phyloP scores from a whole-genome alignment of 352 stramenopile species.

The Globisporangium emineosum region DNA sequence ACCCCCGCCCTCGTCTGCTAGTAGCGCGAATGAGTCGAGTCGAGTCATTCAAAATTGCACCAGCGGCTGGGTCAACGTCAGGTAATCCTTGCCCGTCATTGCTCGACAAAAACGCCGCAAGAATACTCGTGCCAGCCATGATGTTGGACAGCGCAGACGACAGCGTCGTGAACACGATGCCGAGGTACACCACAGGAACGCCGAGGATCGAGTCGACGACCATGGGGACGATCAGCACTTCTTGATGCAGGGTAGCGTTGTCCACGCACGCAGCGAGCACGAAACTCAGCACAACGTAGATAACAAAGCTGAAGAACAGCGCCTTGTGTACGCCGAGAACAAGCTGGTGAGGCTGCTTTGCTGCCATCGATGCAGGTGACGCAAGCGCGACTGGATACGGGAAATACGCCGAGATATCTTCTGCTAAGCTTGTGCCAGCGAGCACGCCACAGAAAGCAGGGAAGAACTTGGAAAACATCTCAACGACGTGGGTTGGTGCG shows the following conservation, averaged over 20 bases:
- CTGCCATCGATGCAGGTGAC: constrained; percentile 13
- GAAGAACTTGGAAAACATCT: constrained; percentile 45
- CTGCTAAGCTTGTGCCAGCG: constrained; percentile 32
- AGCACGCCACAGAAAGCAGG: constrained; percentile 43
- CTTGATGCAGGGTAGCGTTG: constrained; percentile 24
- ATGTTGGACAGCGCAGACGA: constrained; percentile 51
- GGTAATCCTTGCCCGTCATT: not conserved
- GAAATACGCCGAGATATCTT: constrained; percentile 23
- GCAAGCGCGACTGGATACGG: constrained; percentile 12
- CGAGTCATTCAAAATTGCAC: not conserved
- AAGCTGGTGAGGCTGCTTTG: constrained; percentile 27
- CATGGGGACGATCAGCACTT: constrained; percentile 37
- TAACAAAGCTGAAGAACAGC: constrained; percentile 30
- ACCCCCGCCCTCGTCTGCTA: not conserved
- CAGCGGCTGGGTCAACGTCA: not conserved
- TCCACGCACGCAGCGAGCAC: constrained; percentile 34
- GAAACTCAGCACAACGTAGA: constrained; percentile 29
- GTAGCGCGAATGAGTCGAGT: constrained; percentile 1
- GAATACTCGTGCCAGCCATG: constrained; percentile 26
- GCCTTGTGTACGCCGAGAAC: constrained; percentile 43
- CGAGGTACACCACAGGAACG: constrained; percentile 39
- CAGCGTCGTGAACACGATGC: constrained; percentile 37
- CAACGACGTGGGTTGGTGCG: constrained; percentile 17
- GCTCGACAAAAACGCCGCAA: constrained; percentile 8
- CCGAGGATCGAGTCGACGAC: constrained; percentile 47